Evolutionary conservation across 257 asterid genomes (phyloP).

Genomic region (Euphrasia confusa): DNA sequence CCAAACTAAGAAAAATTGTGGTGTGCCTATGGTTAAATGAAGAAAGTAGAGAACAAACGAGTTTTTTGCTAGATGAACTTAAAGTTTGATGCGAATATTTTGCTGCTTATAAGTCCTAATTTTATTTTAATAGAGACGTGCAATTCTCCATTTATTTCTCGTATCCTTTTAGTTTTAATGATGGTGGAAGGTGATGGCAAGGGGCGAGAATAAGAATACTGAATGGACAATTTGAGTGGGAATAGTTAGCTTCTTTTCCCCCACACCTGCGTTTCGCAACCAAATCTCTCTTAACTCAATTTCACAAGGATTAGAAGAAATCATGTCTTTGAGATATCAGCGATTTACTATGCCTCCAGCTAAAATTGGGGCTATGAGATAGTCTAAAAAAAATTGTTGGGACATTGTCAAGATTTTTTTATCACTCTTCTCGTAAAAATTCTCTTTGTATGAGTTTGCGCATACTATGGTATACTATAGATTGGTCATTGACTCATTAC

Average conservation of each 20-base stretch:
- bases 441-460: conserved; percentile 3
- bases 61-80: background rate
- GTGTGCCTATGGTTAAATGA: conserved; percentile 2
- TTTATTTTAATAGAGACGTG: background rate
- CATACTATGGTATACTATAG: conserved; percentile 8
- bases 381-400: background rate
- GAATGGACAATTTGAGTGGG: background rate
- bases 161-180: background rate
- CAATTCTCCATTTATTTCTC: background rate
- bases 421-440: background rate
- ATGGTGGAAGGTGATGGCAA: background rate
- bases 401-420: background rate
- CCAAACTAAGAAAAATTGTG: background rate
- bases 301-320: conserved; percentile 4
- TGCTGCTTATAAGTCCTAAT: conserved; percentile 10
- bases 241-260: no score
- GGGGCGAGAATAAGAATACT: background rate
- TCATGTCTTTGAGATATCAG: background rate
- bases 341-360: background rate
- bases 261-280: background rate
- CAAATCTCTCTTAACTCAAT: conserved; percentile 7
- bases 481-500: background rate
- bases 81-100: conserved; percentile 3
- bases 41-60: conserved; percentile 9
- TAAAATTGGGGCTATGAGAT: background rate